A percentile compares a stretch with the other conserved stretches of the same genome.
Evolutionary conservation across 2,329 filamentous ascomycete species (phyloP).

Genomic region (Penicillium griseofulvum): DNA sequence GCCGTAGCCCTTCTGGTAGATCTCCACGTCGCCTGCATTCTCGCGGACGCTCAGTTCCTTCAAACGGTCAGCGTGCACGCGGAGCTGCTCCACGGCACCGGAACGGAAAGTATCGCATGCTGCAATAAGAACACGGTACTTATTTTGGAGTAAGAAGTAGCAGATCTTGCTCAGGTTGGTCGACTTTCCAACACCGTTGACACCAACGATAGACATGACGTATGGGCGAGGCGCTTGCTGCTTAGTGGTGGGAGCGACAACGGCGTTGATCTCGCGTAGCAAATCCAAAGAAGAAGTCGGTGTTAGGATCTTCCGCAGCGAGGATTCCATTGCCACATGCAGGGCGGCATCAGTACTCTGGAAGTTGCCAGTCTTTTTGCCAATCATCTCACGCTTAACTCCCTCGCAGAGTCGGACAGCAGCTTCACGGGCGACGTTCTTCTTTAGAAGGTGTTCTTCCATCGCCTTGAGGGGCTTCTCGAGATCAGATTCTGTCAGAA

Average conservation of each 20-base stretch:
- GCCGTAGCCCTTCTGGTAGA: slow-evolving; percentile 96
- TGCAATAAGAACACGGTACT: slow-evolving; percentile 89
- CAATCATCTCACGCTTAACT: slow-evolving; percentile 84
- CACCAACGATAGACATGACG: slow-evolving; percentile 95
- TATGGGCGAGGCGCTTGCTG: slow-evolving; percentile 74
- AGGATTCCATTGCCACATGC: slow-evolving; percentile 83
- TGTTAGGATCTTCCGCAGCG: slow-evolving; percentile 90
- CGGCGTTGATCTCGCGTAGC: slow-evolving; percentile 83
- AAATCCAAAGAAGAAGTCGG: slow-evolving; percentile 93
- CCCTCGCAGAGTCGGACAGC: slow-evolving; percentile 87
- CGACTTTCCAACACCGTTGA: slow-evolving; percentile 97
- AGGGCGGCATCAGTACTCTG: slow-evolving; percentile 84
- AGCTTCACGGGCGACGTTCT: slow-evolving; percentile 95
- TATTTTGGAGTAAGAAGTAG: slow-evolving; percentile 96
- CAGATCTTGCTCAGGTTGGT: slow-evolving; percentile 98
- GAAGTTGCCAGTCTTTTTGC: slow-evolving; percentile 88
- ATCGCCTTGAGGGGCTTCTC: slow-evolving; percentile 92
- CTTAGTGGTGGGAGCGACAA: slow-evolving; percentile 64
- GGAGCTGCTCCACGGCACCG: slow-evolving; percentile 93
- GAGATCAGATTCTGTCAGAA: slow-evolving; percentile 81
- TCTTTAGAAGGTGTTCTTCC: slow-evolving; percentile 90
- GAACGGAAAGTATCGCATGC: slow-evolving; percentile 97
- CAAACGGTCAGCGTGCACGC: slow-evolving; percentile 90
- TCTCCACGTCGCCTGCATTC: slow-evolving; percentile 73
- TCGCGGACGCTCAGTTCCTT: slow-evolving; percentile 84